Evolutionary conservation across 2,329 filamentous ascomycete species (phyloP), one percentile per base, ranked within the genome.

Genomic region (Colletotrichum incanum): DNA sequence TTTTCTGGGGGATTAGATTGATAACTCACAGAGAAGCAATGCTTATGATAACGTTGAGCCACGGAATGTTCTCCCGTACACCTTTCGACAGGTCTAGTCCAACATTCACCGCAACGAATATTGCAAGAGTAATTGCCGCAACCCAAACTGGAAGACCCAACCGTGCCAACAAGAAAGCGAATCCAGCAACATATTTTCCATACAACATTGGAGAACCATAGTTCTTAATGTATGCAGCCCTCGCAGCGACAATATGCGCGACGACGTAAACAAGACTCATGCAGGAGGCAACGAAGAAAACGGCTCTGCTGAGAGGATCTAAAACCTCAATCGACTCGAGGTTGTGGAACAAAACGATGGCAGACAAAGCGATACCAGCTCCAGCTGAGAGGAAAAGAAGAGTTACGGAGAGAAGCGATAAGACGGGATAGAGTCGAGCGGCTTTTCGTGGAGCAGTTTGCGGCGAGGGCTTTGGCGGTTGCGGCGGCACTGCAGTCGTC

Each of bases 261-360:
- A 72, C 20, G 9, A 69, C 69, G 39, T 72, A 72, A 8, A 54
- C 16, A 18, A 72, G 59, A 31, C 65, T 72, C 47, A 65, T 26
- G n/a, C 69, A 72, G 5, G 69, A 69, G 23, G 69, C 69, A 4
- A 69, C 65, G 39, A 72, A 72, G 26, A 72, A 72, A 16, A 72
- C 65, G 31, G 65, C 69, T 41, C 69, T 39, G 37, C 69, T 72
- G 18, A 72, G 60, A 23, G 69, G 69, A 45, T 72, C 69, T 12
- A 72, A 39, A 37, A 59, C 37, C 31, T 72, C 65, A 2, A n/a
- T 54, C 7, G 69, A 69, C 18, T 69, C 59, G 16, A 72, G 47
- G 16, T 64, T 69, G 28, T 26, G 54, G 20, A 69, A 72, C 6
- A 72, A 16, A 3, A 72, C 47, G 2, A 72, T 45, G 20, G 65